Conservation (phyloP, 306 rosid species). For the Glycine latifolia region DNA sequence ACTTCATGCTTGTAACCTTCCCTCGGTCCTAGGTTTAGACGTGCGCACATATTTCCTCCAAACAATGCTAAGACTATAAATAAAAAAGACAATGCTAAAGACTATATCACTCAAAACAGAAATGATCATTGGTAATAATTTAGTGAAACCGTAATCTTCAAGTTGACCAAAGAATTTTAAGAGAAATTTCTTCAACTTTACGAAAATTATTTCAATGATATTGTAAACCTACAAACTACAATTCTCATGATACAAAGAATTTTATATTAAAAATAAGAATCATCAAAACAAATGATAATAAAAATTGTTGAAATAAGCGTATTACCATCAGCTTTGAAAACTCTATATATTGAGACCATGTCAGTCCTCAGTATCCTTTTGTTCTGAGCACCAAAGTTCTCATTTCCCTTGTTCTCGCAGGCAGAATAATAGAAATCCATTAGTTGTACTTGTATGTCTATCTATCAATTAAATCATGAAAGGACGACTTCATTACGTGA, state of each 20-base stretch:
- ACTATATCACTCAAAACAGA: no score
- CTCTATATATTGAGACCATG: slow-evolving; percentile 31
- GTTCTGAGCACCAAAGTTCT: slow-evolving; percentile 34
- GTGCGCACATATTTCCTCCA: no score
- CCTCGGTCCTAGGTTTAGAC: no score
- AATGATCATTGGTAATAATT: no score
- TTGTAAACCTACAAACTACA: slow-evolving; percentile 40
- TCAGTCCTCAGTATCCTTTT: slow-evolving; percentile 3
- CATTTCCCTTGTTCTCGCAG: slow-evolving; percentile 33
- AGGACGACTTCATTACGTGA: slow-evolving; percentile 30
- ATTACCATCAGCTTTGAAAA: slow-evolving; percentile 47
- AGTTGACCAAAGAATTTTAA: no score
- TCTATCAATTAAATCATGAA: slow-evolving; percentile 14
- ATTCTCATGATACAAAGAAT: slow-evolving; percentile 24
- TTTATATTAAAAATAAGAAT: slow-evolving; percentile 43
- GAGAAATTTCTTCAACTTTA: neutral
- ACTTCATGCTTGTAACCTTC: no score
- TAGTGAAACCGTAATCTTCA: no score
- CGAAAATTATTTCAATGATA: slow-evolving; percentile 16
- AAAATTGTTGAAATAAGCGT: slow-evolving; percentile 30
- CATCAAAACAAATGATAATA: slow-evolving; percentile 27
- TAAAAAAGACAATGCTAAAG: no score
- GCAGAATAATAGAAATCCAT: slow-evolving; percentile 1
- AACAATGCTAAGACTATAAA: no score
- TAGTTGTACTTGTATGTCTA: slow-evolving; percentile 16